Evolutionary conservation across 768 basidiomycete species (phyloP).

Genomic region (Dendrothele bispora): DNA sequence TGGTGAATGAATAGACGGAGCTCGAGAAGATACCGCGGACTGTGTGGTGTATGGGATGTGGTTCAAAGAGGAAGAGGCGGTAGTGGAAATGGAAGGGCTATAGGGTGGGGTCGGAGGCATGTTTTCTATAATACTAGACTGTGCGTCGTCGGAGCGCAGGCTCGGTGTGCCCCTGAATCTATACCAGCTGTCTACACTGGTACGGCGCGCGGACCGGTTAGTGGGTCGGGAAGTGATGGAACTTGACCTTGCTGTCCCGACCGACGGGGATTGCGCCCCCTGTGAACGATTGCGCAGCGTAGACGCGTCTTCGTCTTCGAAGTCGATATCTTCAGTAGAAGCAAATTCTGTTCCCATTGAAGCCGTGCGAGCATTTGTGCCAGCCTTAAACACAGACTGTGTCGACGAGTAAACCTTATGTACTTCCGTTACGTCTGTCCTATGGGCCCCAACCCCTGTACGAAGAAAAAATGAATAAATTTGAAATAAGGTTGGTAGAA

Average conservation of each 20-base stretch:
- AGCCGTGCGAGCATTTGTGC: constrained; percentile 36
- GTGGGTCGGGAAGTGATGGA: constrained; percentile 1
- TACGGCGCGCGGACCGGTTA: constrained; percentile 11
- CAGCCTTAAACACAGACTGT: constrained; percentile 72
- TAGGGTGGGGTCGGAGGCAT: constrained; percentile 14
- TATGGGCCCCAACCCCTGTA: constrained; percentile 65
- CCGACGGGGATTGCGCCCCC: too few relatives aligned
- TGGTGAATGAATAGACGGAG: too few relatives aligned
- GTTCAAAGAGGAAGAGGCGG: constrained; percentile 9
- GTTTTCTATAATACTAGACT: background rate
- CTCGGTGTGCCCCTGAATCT: background rate
- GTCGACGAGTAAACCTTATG: constrained; percentile 71
- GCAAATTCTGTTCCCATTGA: constrained; percentile 50
- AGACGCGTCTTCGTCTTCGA: constrained; percentile 34
- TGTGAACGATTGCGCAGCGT: too few relatives aligned
- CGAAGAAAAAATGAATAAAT: constrained; percentile 5
- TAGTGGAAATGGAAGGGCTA: constrained; percentile 1
- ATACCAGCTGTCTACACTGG: constrained; percentile 17
- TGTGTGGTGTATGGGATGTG: background rate
- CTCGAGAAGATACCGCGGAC: background rate
- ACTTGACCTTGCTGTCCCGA: background rate
- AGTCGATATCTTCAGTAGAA: constrained; percentile 27
- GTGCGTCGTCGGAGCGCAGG: background rate
- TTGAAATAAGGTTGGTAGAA: constrained; percentile 7
- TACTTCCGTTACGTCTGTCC: constrained; percentile 78